Conservation (phyloP, 1,284 basidiomycete species). For the Limonomyces culmigenus region DNA sequence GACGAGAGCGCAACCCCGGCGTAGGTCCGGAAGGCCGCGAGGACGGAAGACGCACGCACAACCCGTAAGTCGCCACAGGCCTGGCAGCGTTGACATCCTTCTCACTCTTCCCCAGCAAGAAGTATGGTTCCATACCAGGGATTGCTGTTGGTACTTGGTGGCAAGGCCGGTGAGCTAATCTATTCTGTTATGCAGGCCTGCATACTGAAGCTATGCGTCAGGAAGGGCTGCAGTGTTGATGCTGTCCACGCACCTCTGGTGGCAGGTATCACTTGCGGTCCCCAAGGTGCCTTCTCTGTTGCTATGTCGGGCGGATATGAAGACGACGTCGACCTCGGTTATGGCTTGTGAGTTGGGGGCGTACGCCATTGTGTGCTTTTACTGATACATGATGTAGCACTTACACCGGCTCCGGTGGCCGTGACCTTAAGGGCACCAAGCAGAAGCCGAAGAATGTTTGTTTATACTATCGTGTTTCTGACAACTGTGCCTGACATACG, state of each 20-base stretch:
- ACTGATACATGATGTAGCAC: too few relatives aligned
- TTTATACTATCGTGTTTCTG: not conserved
- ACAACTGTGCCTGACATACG: not conserved
- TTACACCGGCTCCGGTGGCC: constrained; percentile 61
- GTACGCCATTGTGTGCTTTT: too few relatives aligned
- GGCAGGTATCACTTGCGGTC: constrained; percentile 53
- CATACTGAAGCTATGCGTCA: constrained; percentile 7
- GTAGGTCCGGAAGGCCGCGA: not conserved
- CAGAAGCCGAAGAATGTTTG: constrained; percentile 57
- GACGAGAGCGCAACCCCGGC: not conserved
- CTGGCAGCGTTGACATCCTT: not conserved
- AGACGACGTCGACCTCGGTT: constrained; percentile 69
- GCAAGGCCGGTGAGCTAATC: constrained; percentile 31
- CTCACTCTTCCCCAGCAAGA: constrained; percentile 10
- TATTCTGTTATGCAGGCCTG: not conserved
- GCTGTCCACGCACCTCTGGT: constrained; percentile 74
- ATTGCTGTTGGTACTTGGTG: constrained; percentile 68
- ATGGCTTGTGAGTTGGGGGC: constrained; percentile 47
- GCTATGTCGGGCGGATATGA: constrained; percentile 75
- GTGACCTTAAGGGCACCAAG: constrained; percentile 69
- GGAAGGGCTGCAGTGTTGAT: constrained; percentile 51
- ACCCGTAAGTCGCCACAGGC: not conserved
- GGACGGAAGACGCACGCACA: not conserved
- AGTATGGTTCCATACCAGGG: constrained; percentile 54
- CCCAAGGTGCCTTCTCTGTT: constrained; percentile 58